These are phyloP conservation scores for Epichloe sylvatica DNA, from an alignment of 2,329 filamentous ascomycete genomes.

Conservation along the genomic window DNA sequence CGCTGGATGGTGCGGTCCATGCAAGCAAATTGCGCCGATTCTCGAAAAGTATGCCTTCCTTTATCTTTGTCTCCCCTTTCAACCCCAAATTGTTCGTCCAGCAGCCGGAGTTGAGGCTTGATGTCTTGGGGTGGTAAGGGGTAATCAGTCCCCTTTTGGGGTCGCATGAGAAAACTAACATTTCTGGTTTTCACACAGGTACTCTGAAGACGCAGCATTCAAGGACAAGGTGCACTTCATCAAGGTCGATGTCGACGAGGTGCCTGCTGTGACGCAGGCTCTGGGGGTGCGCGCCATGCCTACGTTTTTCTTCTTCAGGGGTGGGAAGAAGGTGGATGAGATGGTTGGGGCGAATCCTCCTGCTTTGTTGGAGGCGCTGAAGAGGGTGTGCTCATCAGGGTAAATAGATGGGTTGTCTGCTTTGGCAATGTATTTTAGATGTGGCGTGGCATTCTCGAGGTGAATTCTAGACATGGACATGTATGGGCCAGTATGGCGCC, in stretches of 20 bases:
- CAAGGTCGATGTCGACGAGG: conserved; percentile 81
- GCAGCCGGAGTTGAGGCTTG: too few species aligned
- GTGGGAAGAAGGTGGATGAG: conserved; percentile 56
- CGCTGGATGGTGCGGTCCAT: conserved; percentile 85
- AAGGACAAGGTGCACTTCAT: conserved; percentile 55
- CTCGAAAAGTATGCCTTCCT: conserved; percentile 26
- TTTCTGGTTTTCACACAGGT: conserved; percentile 6
- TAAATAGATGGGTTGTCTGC: background rate
- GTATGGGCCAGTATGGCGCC: too few species aligned
- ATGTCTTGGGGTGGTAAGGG: too few species aligned
- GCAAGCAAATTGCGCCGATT: conserved; percentile 73
- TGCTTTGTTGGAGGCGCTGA: conserved; percentile 30
- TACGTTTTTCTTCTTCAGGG: conserved; percentile 74
- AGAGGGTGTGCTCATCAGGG: background rate
- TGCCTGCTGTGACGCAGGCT: conserved; percentile 59
- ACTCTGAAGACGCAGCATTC: conserved; percentile 28
- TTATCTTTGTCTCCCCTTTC: background rate
- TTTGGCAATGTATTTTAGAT: background rate
- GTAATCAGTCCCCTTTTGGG: too few species aligned
- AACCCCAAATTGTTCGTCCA: too few species aligned
- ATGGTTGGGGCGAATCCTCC: conserved; percentile 69
- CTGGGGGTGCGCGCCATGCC: conserved; percentile 82
- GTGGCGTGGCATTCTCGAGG: background rate
- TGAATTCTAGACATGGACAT: too few species aligned
- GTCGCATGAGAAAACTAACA: background rate